Conservation (phyloP, 805 yeast genomes). For the Wickerhamomyces bisporus region DNA sequence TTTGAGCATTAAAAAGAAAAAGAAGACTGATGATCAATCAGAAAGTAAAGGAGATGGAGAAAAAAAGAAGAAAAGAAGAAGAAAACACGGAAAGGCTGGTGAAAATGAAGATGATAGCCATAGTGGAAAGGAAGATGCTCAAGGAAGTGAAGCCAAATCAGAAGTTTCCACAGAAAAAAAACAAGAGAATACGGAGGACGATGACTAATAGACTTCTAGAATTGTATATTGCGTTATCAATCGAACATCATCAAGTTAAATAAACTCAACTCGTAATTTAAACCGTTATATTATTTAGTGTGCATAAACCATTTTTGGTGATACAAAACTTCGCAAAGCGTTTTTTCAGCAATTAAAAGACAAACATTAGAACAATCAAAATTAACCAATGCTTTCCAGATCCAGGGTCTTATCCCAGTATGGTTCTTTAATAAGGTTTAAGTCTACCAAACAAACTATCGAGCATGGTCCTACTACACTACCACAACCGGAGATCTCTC, state of each 20-base stretch:
- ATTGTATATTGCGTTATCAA: no score
- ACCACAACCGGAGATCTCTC: slow-evolving; percentile 5
- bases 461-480: not conserved
- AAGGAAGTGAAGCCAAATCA: no score
- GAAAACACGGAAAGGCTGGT: slow-evolving; percentile 14
- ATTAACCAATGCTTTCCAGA: slow-evolving; percentile 2
- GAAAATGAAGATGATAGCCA: slow-evolving; percentile 8
- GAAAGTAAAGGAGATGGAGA: slow-evolving; percentile 8
- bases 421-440: slow-evolving; percentile 1
- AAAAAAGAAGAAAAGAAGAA: slow-evolving; percentile 18
- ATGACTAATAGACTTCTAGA: no score
- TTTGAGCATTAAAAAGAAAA: slow-evolving; percentile 77
- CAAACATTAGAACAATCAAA: no score
- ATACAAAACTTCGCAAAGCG: no score
- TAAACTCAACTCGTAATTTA: no score
- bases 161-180: not conserved
- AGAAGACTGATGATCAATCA: slow-evolving; percentile 21
- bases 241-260: no score
- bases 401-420: not conserved
- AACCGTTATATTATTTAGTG: no score
- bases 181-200: no score
- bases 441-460: slow-evolving; percentile 1
- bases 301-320: no score
- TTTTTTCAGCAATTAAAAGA: no score
- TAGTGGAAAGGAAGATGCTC: not conserved